A percentile compares a stretch with the other conserved stretches of the same genome.
Conservation (phyloP, 1,284 basidiomycete species). For the Phylloboletellus chloephorus region DNA sequence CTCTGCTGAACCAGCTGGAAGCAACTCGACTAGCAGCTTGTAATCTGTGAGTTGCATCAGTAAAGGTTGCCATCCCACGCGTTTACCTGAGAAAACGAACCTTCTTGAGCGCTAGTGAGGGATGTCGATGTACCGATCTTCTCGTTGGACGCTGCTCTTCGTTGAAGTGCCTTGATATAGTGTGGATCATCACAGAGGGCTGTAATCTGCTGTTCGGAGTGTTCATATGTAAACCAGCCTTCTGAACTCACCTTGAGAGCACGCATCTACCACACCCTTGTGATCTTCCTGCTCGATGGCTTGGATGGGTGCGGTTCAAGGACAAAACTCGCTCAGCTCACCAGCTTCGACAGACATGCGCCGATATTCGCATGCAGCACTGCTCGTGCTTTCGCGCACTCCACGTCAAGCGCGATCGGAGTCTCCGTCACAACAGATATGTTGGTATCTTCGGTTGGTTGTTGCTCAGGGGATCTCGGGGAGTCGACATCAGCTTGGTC, state of each 20-base stretch:
- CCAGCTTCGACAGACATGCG: slow-evolving; percentile 74
- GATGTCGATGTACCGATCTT: slow-evolving; percentile 77
- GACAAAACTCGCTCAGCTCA: slow-evolving; percentile 33
- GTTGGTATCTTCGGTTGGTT: slow-evolving; percentile 13
- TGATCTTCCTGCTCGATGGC: slow-evolving; percentile 54
- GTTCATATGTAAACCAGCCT: not conserved
- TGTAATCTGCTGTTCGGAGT: slow-evolving; percentile 30
- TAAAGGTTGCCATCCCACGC: not conserved
- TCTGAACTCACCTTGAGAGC: slow-evolving; percentile 55
- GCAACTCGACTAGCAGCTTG: slow-evolving; percentile 56
- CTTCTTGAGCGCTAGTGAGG: slow-evolving; percentile 78
- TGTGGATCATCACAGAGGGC: slow-evolving; percentile 80
- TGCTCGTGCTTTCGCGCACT: slow-evolving; percentile 55
- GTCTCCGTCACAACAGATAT: slow-evolving; percentile 3
- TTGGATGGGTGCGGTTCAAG: slow-evolving; percentile 5
- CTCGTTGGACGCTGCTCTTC: slow-evolving; percentile 84
- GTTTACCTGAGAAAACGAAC: slow-evolving; percentile 35
- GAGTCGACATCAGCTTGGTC: slow-evolving; percentile 13
- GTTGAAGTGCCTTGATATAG: slow-evolving; percentile 85
- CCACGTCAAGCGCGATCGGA: slow-evolving; percentile 32
- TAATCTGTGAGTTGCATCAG: slow-evolving; percentile 59
- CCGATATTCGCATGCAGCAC: slow-evolving; percentile 76
- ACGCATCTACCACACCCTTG: slow-evolving; percentile 71
- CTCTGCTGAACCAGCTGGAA: slow-evolving; percentile 55
- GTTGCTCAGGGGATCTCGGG: slow-evolving; percentile 15